Base-by-base conservation (phyloP, 495 filamentous ascomycete genomes). In the Xylaria venustula region DNA sequence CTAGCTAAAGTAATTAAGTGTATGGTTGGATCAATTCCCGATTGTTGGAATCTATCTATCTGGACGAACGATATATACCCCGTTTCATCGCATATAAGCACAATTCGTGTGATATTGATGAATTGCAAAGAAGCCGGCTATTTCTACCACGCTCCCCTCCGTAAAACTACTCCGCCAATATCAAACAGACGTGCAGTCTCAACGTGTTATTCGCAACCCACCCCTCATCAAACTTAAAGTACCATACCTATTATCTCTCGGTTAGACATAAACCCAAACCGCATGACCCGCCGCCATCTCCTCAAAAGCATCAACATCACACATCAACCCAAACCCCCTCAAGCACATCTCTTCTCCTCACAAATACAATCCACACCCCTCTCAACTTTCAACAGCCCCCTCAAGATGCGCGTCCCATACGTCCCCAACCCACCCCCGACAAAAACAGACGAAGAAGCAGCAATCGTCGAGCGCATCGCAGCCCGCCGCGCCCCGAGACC, bases 351-450 rank as follows among this genome's bases (percentile, higher is more conserved):
- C 12, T 19, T 32, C 9, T 12, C 22, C 23, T 40, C n/a, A n/a
- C n/a, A n/a, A n/a, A n/a, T 19, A 22, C 28, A 34, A 22, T 41
- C 9, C 54, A 15, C 6, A 4, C 4, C 26, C 55, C 12, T 7
- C 19, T 28, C 54, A 26, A 28, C 41, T 22, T 20, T 11, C 23
- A 44, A 34, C 53, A 32, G 56, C 30, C 42, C 37, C 30, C 23
- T 56, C 69, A 83, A 63, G 53, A 92, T 91, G 89, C 88, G 88
- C 69, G 77, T 92, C 60, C 86, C 87, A 56, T 91, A 92, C 80
- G 72, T 82, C 51, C 71, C 81, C 63, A 77, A 85, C 67, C 83
- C 84, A 0, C 83, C 85, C n/a, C 65, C 71, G 1, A 71, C 86
- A 5, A 65, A 74, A 5, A 69, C 81, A 7, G 73, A 79, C 41